phyloP scores from a whole-genome alignment of 768 basidiomycete species.

The Lactarius sp. region DNA sequence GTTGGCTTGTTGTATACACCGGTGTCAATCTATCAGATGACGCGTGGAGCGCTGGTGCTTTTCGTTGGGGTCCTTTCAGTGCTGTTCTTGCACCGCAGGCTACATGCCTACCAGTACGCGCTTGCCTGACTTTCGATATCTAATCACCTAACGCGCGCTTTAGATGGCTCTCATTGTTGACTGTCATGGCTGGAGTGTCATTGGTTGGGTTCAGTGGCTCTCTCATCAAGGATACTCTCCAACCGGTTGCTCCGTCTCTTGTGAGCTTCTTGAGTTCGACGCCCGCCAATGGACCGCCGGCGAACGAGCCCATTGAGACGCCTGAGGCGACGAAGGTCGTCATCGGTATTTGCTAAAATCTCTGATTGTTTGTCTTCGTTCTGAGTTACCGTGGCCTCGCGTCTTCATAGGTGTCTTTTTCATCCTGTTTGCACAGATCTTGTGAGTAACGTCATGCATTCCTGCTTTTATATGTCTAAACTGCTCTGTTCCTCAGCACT shows the following conservation, averaged over 20 bases:
- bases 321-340: conserved; percentile 67
- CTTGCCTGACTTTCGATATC: neutral
- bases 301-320: conserved; percentile 46
- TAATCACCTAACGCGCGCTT: conserved; percentile 11
- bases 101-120: conserved; percentile 81
- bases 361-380: conserved; percentile 22
- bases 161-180: conserved; percentile 86
- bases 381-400: conserved; percentile 26
- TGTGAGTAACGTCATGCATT: conserved; percentile 47
- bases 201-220: conserved; percentile 89
- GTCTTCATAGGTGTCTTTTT: conserved; percentile 70
- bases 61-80: conserved; percentile 92
- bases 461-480: conserved; percentile 17
- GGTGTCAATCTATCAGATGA: conserved; percentile 98
- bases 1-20: conserved; percentile 93
- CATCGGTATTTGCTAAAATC: conserved; percentile 48
- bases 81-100: conserved; percentile 77
- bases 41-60: conserved; percentile 84
- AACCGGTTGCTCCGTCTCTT: conserved; percentile 38
- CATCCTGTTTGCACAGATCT: conserved; percentile 90
- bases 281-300: conserved; percentile 32
- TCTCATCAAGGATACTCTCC: conserved; percentile 69
- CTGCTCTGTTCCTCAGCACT: conserved; percentile 46
- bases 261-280: conserved; percentile 28
- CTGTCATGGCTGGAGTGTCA: conserved; percentile 81